Percentiles rank a stretch among this genome's conserved stretches.
These are phyloP conservation scores for Solanum lignicaule DNA, from an alignment of 257 asterid species.

Conservation along the genomic window DNA sequence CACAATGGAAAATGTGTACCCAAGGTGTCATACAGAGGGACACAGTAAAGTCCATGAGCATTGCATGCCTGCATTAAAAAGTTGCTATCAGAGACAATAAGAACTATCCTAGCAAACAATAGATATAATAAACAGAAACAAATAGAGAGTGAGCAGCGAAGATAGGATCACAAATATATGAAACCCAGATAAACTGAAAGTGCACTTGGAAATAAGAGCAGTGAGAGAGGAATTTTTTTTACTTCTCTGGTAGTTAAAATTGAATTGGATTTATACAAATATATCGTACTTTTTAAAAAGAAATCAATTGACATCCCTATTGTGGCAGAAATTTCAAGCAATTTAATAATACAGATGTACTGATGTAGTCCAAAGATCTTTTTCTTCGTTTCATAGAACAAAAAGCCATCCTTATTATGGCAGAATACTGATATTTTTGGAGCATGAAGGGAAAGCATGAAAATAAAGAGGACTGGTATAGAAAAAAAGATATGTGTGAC, in stretches of 20 bases:
- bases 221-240: background rate
- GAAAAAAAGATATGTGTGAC: background rate
- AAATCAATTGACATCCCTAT: background rate
- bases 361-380: background rate
- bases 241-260: background rate
- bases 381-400: background rate
- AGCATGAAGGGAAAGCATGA: background rate
- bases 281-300: background rate
- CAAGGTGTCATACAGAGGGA: constrained; percentile 93
- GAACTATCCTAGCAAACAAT: background rate
- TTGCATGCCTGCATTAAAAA: constrained; percentile 78
- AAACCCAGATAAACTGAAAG: background rate
- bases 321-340: background rate
- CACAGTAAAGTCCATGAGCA: constrained; percentile 89
- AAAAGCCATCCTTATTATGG: background rate
- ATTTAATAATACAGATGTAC: background rate
- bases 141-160: background rate
- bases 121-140: background rate
- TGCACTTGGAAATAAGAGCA: background rate
- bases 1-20: constrained; percentile 32
- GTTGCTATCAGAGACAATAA: constrained; percentile 9
- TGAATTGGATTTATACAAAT: background rate
- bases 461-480: background rate
- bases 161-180: background rate
- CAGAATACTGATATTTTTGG: background rate